These are phyloP conservation scores for Fusarium sp. DNA, from an alignment of 2,329 filamentous ascomycete genomes.

Conservation along the genomic window DNA sequence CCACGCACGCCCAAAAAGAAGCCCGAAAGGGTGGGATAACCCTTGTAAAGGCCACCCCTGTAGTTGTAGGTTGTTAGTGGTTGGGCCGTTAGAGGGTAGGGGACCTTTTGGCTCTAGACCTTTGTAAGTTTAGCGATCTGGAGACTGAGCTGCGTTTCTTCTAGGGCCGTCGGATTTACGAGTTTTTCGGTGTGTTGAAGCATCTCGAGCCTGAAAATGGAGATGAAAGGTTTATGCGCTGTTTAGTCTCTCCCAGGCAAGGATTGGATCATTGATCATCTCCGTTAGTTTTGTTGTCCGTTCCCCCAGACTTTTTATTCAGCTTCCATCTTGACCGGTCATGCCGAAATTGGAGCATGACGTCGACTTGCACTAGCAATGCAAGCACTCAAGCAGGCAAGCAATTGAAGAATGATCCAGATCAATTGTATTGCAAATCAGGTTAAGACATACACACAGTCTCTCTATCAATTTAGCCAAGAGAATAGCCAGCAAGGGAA, in stretches of 20 bases:
- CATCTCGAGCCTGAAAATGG: neutral
- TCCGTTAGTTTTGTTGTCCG: neutral
- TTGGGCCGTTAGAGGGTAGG: constrained; percentile 18
- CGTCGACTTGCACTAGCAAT: constrained; percentile 23
- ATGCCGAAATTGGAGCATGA: constrained; percentile 28
- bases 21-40: constrained; percentile 11
- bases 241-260: neutral
- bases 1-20: constrained; percentile 3
- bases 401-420: neutral
- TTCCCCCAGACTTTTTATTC: neutral
- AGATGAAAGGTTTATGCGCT: constrained; percentile 12
- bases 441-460: neutral
- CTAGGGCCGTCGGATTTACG: neutral
- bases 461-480: neutral
- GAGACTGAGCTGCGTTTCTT: neutral
- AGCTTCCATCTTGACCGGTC: neutral
- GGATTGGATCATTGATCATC: neutral
- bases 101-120: neutral
- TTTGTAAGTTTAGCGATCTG: neutral
- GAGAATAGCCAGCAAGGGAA: neutral
- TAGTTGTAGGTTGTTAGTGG: constrained; percentile 16
- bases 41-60: constrained; percentile 27
- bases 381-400: constrained; percentile 29
- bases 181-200: neutral
- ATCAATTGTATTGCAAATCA: constrained; percentile 7